Evolutionary conservation across 129 eudicot genomes (phyloP).

Genomic region (Tagetes erecta): DNA sequence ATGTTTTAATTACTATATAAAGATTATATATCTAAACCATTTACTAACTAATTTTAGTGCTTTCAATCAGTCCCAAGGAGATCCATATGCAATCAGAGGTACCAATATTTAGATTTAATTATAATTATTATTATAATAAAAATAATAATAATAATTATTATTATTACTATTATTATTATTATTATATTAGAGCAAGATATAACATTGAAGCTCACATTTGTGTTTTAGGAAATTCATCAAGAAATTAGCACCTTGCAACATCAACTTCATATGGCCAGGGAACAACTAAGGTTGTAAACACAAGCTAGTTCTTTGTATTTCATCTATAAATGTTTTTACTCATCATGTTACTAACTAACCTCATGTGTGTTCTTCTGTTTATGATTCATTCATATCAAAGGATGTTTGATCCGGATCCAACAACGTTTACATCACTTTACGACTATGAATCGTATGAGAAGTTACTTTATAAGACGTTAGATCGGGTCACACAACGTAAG

Average conservation of each 20-base stretch:
- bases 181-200: neutral
- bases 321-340: neutral
- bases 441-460: constrained; percentile 65
- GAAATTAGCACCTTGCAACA: constrained; percentile 56
- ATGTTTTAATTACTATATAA: neutral
- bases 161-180: too few relatives aligned
- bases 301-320: constrained; percentile 1
- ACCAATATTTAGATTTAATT: constrained; percentile 16
- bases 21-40: neutral
- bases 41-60: constrained; percentile 21
- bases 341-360: constrained; percentile 8
- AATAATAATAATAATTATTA: too few relatives aligned
- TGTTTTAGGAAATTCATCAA: constrained; percentile 60
- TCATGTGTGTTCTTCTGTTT: constrained; percentile 7
- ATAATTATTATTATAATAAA: neutral
- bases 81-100: constrained; percentile 61
- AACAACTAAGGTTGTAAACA: constrained; percentile 51
- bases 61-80: constrained; percentile 36
- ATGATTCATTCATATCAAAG: constrained; percentile 33
- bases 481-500: constrained; percentile 64
- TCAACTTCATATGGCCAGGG: constrained; percentile 56
- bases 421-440: constrained; percentile 46
- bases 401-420: constrained; percentile 66
- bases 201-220: neutral
- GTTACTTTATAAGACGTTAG: constrained; percentile 47